These are phyloP conservation scores for Monosporascus sp. DNA, from an alignment of 2,329 filamentous ascomycete genomes.

Conservation along the genomic window DNA sequence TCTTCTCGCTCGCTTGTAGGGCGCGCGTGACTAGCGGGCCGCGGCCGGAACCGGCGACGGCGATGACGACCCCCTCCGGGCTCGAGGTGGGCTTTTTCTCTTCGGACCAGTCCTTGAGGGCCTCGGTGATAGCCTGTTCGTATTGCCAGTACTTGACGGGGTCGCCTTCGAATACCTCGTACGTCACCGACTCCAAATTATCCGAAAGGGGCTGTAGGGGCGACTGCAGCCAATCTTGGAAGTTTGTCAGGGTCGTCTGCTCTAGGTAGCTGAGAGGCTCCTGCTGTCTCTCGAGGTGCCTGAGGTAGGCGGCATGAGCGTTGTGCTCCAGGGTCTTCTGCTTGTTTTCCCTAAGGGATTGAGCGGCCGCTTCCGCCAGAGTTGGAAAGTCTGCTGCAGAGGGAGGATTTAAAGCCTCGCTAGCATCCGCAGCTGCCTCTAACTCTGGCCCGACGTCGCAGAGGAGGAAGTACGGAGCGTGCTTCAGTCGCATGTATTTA, in stretches of 20 bases:
- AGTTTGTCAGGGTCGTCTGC: conserved; percentile 46
- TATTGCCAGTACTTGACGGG: conserved; percentile 98
- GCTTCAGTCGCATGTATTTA: conserved; percentile 59
- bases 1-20: conserved; percentile 69
- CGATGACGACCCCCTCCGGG: conserved; percentile 66
- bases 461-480: conserved; percentile 58
- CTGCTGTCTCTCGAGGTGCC: conserved; percentile 79
- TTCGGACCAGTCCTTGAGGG: conserved; percentile 72
- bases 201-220: conserved; percentile 92
- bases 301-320: conserved; percentile 69
- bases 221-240: conserved; percentile 94
- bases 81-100: conserved; percentile 71
- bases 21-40: conserved; percentile 88
- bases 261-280: conserved; percentile 52
- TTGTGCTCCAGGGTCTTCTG: conserved; percentile 31
- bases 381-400: conserved; percentile 60
- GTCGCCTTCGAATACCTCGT: conserved; percentile 97
- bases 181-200: conserved; percentile 94
- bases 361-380: conserved; percentile 56
- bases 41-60: conserved; percentile 88
- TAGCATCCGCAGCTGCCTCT: conserved; percentile 26
- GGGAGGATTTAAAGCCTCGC: conserved; percentile 26
- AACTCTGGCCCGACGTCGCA: conserved; percentile 53
- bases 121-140: conserved; percentile 75
- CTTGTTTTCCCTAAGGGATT: conserved; percentile 34